Evolutionary conservation across 345 rosid genomes (phyloP).

Genomic region (Salix caprea): DNA sequence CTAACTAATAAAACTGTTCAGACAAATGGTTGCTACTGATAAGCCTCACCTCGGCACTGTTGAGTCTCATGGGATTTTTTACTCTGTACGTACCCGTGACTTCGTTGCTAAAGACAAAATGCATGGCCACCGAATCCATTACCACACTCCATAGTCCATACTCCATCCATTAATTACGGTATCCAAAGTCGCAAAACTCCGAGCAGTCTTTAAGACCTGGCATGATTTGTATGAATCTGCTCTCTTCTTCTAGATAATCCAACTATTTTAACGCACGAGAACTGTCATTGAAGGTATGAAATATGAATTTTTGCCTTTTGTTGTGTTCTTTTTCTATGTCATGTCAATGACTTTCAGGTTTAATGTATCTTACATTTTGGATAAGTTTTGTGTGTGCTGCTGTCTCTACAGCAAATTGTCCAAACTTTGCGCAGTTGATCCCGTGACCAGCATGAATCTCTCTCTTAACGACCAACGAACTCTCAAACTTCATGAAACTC

Average conservation of each 20-base stretch:
- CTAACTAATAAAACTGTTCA: slow-evolving; percentile 19
- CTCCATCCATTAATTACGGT: slow-evolving; percentile 34
- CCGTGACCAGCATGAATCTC: slow-evolving; percentile 40
- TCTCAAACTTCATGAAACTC: slow-evolving; percentile 15
- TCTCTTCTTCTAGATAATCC: neutral
- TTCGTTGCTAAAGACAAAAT: slow-evolving; percentile 19
- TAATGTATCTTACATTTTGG: neutral
- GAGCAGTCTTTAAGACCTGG: slow-evolving; percentile 17
- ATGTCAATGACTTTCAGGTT: neutral
- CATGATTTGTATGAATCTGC: neutral
- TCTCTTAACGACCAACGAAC: slow-evolving; percentile 37
- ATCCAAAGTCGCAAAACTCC: slow-evolving; percentile 20
- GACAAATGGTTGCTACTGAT: neutral
- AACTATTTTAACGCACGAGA: slow-evolving; percentile 9
- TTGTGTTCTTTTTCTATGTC: neutral
- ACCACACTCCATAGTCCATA: neutral
- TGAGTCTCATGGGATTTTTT: slow-evolving; percentile 23
- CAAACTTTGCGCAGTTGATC: slow-evolving; percentile 44
- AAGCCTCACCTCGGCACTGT: neutral
- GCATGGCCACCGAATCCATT: slow-evolving; percentile 1
- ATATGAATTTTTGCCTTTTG: neutral
- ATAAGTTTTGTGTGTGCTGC: slow-evolving; percentile 15
- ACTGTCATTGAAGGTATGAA: neutral
- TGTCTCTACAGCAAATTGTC: slow-evolving; percentile 28
- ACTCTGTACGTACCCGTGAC: slow-evolving; percentile 33